Base-by-base conservation (phyloP, 345 rosid species). In the Citrus glauca region DNA sequence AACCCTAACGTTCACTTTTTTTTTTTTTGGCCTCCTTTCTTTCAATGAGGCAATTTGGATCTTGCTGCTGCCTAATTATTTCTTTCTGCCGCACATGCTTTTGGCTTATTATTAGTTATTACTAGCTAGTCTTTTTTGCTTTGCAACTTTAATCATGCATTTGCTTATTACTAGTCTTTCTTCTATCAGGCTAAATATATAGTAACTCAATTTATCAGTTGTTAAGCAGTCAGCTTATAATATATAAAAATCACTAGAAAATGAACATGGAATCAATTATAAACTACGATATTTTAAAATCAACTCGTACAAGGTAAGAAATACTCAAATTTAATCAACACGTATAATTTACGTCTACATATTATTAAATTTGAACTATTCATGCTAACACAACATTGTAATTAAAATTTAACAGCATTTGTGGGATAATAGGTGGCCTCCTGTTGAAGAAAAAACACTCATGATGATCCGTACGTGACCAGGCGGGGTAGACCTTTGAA, bases 1-100 rank as follows among this genome's bases (percentile, higher is more conserved):
- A 87, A 84, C 84, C 89, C 82, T 60, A 42, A 9, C 66, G 9
- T 38, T 24, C 45, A 4, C 55, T 14, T 48, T 24, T 71, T 71
- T 66, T 3, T 25, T 24, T 25, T 25, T 11, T 14, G 5, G 2
- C 33, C 30, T 13, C 30, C 35, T 64, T 37, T 68, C 69, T 77
- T 77, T 55, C 38, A 67, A 73, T 71, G 42, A 77, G 67, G 69
- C 81, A 66, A 73, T 77, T 82, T 66, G 61, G 69, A 67, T 76
- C 37, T 13, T 19, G 33, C 57, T 66, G n/a, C 38, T 53, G 24
- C 72, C 42, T 50, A 53, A 53, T 53, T 7, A 2, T 5, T 4
- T 13, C n/a, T 32, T 32, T 17, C n/a, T 42, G 61, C 22, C 10
- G 5, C 71, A 20, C 71, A 20, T 35, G 48, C 64, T 65, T 64